Evolutionary conservation across 768 basidiomycete species (phyloP).

Genomic region (Macrolepiota dolichaula): DNA sequence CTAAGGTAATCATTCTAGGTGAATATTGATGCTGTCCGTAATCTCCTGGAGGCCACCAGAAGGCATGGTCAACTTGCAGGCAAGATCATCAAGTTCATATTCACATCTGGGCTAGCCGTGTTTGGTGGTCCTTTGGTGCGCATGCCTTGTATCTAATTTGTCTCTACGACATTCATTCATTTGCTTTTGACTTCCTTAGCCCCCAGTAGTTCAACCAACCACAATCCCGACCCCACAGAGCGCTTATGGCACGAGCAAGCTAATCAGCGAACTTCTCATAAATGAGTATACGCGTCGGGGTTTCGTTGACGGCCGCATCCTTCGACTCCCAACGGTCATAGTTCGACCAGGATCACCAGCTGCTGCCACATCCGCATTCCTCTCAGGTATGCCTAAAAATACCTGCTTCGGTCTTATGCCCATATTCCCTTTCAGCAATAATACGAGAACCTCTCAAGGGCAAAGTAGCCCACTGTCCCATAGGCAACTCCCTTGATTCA

Average conservation of each 20-base stretch:
- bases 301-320: slow-evolving; percentile 54
- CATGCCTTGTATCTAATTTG: not conserved
- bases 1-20: slow-evolving; percentile 27
- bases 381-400: slow-evolving; percentile 38
- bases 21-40: slow-evolving; percentile 55
- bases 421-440: slow-evolving; percentile 29
- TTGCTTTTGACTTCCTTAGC: slow-evolving; percentile 17
- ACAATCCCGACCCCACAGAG: slow-evolving; percentile 54
- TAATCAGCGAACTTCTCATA: slow-evolving; percentile 50
- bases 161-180: not conserved
- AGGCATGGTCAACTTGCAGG: slow-evolving; percentile 16
- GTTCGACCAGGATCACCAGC: slow-evolving; percentile 54
- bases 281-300: slow-evolving; percentile 60
- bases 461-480: slow-evolving; percentile 44
- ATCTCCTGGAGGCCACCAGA: slow-evolving; percentile 35
- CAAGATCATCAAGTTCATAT: slow-evolving; percentile 47
- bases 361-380: slow-evolving; percentile 52
- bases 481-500: slow-evolving; percentile 41
- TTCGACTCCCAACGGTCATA: slow-evolving; percentile 58
- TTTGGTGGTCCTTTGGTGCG: slow-evolving; percentile 51
- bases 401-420: not conserved
- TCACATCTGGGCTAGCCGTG: slow-evolving; percentile 57
- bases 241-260: slow-evolving; percentile 56
- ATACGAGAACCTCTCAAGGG: slow-evolving; percentile 59
- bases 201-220: slow-evolving; percentile 39